Evolutionary conservation across 805 yeast species (phyloP).

Genomic region (Metschnikowia arizonensis): DNA sequence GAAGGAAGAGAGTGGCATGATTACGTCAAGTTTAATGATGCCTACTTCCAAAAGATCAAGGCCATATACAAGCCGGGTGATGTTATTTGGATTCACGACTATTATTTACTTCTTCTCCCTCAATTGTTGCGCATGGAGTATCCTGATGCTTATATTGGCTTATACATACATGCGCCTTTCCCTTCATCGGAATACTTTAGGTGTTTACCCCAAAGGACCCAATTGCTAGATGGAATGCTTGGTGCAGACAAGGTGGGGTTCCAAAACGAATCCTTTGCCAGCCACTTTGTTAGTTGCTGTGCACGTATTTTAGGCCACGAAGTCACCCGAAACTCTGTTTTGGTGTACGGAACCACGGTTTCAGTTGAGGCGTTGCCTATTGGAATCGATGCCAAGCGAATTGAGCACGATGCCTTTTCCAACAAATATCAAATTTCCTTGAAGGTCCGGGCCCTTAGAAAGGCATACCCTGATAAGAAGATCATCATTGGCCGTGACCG

Average conservation of each 20-base stretch:
- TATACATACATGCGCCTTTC: constrained; percentile 86
- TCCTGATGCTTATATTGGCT: constrained; percentile 70
- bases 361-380: constrained; percentile 76
- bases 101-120: constrained; percentile 76
- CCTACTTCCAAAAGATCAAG: constrained; percentile 75
- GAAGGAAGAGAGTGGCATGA: constrained; percentile 79
- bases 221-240: constrained; percentile 82
- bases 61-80: constrained; percentile 82
- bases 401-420: constrained; percentile 58
- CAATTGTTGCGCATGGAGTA: constrained; percentile 75
- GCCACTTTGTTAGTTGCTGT: constrained; percentile 90
- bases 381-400: constrained; percentile 76
- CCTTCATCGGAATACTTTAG: constrained; percentile 93
- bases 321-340: constrained; percentile 50
- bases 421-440: constrained; percentile 44
- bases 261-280: constrained; percentile 79
- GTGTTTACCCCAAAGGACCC: constrained; percentile 76
- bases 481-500: constrained; percentile 93
- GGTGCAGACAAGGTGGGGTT: constrained; percentile 86
- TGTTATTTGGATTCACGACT: constrained; percentile 89
- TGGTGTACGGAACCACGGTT: constrained; percentile 73
- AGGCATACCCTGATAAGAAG: constrained; percentile 60
- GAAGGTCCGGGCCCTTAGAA: constrained; percentile 61
- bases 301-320: constrained; percentile 84
- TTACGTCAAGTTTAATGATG: constrained; percentile 86